A percentile compares a stretch with the other conserved stretches of the same genome.
phyloP scores from a whole-genome alignment of 2,329 filamentous ascomycete genomes.

The Pseudocercospora fuligena region DNA sequence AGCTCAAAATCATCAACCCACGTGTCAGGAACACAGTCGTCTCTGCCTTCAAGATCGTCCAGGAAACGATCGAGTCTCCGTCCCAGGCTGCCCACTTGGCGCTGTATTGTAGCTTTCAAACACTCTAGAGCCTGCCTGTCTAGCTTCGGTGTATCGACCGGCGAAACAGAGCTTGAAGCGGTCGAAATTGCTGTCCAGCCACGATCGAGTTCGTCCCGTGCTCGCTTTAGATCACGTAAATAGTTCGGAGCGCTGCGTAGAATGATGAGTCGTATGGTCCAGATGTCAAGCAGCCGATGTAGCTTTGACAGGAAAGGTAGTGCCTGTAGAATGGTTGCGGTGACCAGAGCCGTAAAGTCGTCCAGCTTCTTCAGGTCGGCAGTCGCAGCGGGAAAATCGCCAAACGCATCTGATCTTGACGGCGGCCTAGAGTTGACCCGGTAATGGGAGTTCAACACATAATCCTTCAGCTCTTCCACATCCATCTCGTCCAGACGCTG shows the following conservation, averaged over 20 bases:
- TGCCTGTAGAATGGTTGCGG: constrained; percentile 86
- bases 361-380: constrained; percentile 62
- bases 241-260: constrained; percentile 74
- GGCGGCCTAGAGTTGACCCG: constrained; percentile 52
- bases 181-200: constrained; percentile 67
- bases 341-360: constrained; percentile 87
- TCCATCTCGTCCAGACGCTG: constrained; percentile 71
- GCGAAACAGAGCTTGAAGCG: constrained; percentile 26
- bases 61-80: constrained; percentile 81
- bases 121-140: constrained; percentile 31
- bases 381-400: constrained; percentile 22
- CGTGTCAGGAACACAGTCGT: constrained; percentile 80
- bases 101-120: constrained; percentile 63
- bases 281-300: constrained; percentile 72
- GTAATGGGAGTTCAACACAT: constrained; percentile 82
- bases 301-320: constrained; percentile 80
- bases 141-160: constrained; percentile 19
- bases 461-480: constrained; percentile 85
- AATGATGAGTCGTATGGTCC: constrained; percentile 77
- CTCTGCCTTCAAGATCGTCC: constrained; percentile 79
- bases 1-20: constrained; percentile 89
- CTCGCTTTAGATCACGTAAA: constrained; percentile 66
- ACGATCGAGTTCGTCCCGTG: constrained; percentile 66
- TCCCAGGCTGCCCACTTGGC: constrained; percentile 72
- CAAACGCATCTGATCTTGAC: constrained; percentile 41